Conservation (phyloP, 768 basidiomycete genomes). For the Tylopilus intermedius region DNA sequence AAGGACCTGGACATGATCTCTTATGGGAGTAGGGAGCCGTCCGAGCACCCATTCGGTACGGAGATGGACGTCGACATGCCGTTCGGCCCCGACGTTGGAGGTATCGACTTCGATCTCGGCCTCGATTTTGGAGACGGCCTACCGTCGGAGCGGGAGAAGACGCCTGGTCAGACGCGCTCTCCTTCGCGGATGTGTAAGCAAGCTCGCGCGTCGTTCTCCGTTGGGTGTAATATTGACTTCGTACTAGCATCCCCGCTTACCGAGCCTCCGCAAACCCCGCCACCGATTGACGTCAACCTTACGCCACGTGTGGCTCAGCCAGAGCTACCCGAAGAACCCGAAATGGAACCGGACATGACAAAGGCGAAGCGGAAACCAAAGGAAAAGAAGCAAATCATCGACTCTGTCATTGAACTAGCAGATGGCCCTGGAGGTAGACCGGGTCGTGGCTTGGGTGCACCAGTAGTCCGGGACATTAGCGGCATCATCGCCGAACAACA, state of each 20-base stretch:
- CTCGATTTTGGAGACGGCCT: slow-evolving; percentile 63
- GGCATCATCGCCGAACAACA: slow-evolving; percentile 75
- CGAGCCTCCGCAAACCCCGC: slow-evolving; percentile 73
- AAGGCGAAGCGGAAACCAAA: slow-evolving; percentile 51
- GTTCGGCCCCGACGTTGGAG: slow-evolving; percentile 46
- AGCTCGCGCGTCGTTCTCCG: slow-evolving; percentile 22
- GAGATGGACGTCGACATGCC: slow-evolving; percentile 50
- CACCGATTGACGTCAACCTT: slow-evolving; percentile 48
- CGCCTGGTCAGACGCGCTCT: slow-evolving; percentile 55
- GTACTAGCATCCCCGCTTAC: slow-evolving; percentile 67
- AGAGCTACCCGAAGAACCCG: slow-evolving; percentile 33
- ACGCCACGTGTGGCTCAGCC: slow-evolving; percentile 45
- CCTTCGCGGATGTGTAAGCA: slow-evolving; percentile 67
- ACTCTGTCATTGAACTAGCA: slow-evolving; percentile 80
- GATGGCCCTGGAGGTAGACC: slow-evolving; percentile 53
- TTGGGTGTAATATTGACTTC: slow-evolving; percentile 6
- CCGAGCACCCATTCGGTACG: slow-evolving; percentile 59
- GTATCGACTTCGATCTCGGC: slow-evolving; percentile 61
- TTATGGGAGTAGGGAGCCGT: slow-evolving; percentile 55
- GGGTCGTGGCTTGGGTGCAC: slow-evolving; percentile 56
- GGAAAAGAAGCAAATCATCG: slow-evolving; percentile 86
- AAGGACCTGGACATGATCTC: slow-evolving; percentile 64
- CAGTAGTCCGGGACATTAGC: slow-evolving; percentile 52
- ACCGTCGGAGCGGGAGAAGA: slow-evolving; percentile 43
- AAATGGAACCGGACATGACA: slow-evolving; percentile 27